Evolutionary conservation across 2,329 filamentous ascomycete genomes (phyloP), one percentile per base, ranked within the genome.

Genomic region (Clonostachys solani): DNA sequence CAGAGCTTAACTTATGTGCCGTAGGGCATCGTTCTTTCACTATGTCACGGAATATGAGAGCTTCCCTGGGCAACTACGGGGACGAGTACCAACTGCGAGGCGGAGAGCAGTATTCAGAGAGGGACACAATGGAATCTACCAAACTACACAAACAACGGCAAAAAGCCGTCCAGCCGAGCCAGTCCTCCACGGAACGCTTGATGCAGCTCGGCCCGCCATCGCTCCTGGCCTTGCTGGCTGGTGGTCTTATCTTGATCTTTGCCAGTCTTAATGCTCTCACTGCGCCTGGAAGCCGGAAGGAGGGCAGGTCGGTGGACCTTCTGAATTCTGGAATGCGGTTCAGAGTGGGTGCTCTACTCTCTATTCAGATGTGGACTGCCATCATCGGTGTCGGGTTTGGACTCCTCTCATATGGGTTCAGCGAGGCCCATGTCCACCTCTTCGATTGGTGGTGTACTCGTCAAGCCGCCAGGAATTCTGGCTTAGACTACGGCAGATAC

Each of bases 371-470:
- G 8, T 52, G 50, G 50, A 17, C 48, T 15, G 46, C 48, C 9
- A 45, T 52, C 17, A 16, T 50, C 6, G 50, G 50, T 1, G 9
- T 50, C 3, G 49, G 47, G 10, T 47, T 53, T 6, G 49, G 51
- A 1, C 40, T 46, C 10, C n/a, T 53, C 6, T 47, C 49, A 1
- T 48, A 49, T 23, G 49, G 51, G 3, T 46, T 44, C 17, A 17
- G 23, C 15, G 51, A 49, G 12, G 37, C 49, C 6, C 51, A 53
- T 29, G 16, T 42, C 15, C 49, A 53, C 16, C 15, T 51, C 12
- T 53, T 53, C 35, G 51, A 53, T 35, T 49, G 36, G 45, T 51
- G 51, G 49, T 49, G 49, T 34, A 49, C 29, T 33, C 29, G 37
- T 13, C 38, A 45, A 15, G 34, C 49, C 6, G 15, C n/a, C 15